These are phyloP conservation scores for Talaromyces nanjingensis DNA, from an alignment of 495 filamentous ascomycete species.

Conservation along the genomic window DNA sequence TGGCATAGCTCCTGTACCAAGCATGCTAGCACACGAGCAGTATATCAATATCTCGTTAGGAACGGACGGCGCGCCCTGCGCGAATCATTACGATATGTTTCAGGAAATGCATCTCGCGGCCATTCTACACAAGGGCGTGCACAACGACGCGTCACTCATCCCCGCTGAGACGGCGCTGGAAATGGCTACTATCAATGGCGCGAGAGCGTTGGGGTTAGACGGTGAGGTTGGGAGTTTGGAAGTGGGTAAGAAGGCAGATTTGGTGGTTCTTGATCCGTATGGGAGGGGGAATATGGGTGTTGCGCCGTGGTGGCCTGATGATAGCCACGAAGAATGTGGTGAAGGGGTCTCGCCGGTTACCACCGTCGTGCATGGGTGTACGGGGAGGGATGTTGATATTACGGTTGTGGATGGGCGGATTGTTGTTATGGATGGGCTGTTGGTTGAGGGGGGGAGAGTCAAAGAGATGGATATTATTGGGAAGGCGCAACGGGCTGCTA, in stretches of 20 bases:
- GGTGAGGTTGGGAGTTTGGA: slow-evolving; percentile 42
- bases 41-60: slow-evolving; percentile 35
- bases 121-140: slow-evolving; percentile 44
- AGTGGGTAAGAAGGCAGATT: slow-evolving; percentile 49
- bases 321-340: not conserved
- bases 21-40: slow-evolving; percentile 17
- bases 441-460: slow-evolving; percentile 23
- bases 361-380: slow-evolving; percentile 41
- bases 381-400: slow-evolving; percentile 40
- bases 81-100: slow-evolving; percentile 43
- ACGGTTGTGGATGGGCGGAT: slow-evolving; percentile 41
- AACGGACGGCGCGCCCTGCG: slow-evolving; percentile 46
- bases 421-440: slow-evolving; percentile 29
- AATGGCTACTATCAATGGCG: slow-evolving; percentile 47
- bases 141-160: slow-evolving; percentile 36
- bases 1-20: slow-evolving; percentile 39
- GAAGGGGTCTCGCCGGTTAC: slow-evolving; percentile 30
- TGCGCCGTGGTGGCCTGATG: slow-evolving; percentile 21
- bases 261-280: slow-evolving; percentile 40
- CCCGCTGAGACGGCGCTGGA: slow-evolving; percentile 43
- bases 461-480: slow-evolving; percentile 26
- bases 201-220: slow-evolving; percentile 42
- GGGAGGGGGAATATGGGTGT: slow-evolving; percentile 19
- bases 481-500: slow-evolving; percentile 20
- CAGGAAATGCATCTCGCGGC: slow-evolving; percentile 46